phyloP scores from a whole-genome alignment of 345 rosid genomes.

The Bruguiera parviflora region DNA sequence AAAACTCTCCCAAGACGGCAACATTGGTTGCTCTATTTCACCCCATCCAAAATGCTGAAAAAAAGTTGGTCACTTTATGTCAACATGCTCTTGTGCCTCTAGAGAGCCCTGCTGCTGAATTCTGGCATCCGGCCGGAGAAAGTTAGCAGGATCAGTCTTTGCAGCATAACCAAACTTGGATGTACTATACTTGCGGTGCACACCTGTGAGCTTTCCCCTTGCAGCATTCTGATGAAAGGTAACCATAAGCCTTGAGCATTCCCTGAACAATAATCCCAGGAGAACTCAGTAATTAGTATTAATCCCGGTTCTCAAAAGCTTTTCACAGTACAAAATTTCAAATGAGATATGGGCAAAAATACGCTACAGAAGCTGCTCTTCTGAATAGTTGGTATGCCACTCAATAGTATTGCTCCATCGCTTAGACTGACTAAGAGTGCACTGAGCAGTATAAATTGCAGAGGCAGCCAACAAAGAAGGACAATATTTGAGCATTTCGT shows the following conservation, averaged over 20 bases:
- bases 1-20: conserved; percentile 28
- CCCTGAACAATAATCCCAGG: conserved; percentile 36
- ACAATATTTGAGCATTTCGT: conserved; percentile 56
- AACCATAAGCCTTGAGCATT: conserved; percentile 80
- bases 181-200: conserved; percentile 71
- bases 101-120: conserved; percentile 8
- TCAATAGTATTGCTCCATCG: conserved; percentile 57
- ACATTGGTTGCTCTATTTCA: conserved; percentile 42
- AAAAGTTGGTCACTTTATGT: conserved; percentile 8
- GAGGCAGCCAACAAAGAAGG: conserved; percentile 65
- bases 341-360: background rate
- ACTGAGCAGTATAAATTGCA: conserved; percentile 64
- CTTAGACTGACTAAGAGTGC: conserved; percentile 38
- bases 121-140: conserved; percentile 42
- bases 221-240: conserved; percentile 71
- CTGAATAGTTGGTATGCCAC: conserved; percentile 51
- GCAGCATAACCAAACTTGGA: conserved; percentile 76
- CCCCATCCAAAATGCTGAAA: background rate
- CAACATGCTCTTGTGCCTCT: background rate
- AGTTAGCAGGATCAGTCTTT: conserved; percentile 56
- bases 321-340: background rate
- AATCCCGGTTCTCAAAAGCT: background rate
- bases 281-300: background rate
- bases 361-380: conserved; percentile 48
- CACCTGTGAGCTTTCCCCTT: conserved; percentile 77